phyloP scores from a whole-genome alignment of 2,329 filamentous ascomycete species.

The Fusarium liriodendri region DNA sequence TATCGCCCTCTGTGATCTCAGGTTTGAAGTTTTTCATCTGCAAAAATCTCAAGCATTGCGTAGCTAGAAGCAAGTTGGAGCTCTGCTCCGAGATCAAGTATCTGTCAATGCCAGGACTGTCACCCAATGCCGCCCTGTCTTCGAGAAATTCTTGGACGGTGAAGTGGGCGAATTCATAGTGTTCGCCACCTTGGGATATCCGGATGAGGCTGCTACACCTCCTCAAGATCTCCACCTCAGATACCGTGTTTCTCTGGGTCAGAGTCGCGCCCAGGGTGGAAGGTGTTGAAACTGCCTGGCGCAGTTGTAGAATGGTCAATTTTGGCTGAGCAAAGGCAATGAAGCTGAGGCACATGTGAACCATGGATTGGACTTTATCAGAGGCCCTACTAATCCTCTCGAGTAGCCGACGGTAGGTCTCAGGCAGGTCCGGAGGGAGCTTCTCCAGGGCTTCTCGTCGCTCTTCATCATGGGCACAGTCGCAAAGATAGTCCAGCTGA shows the following conservation, averaged over 20 bases:
- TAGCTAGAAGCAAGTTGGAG: neutral
- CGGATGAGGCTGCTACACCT: slow-evolving; percentile 8
- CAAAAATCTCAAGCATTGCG: neutral
- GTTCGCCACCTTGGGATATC: neutral
- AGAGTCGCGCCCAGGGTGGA: neutral
- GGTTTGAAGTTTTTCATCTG: neutral
- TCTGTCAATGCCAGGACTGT: neutral
- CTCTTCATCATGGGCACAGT: neutral
- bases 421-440: neutral
- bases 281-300: neutral
- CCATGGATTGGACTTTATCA: neutral
- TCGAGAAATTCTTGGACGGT: slow-evolving; percentile 27
- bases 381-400: neutral
- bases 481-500: neutral
- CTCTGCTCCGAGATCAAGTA: neutral
- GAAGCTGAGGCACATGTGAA: neutral
- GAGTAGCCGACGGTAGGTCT: neutral
- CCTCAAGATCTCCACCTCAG: neutral
- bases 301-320: neutral
- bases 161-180: slow-evolving; percentile 30
- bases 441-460: neutral
- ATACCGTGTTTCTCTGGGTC: neutral
- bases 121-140: neutral
- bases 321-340: neutral
- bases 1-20: neutral